Percentiles rank a stretch among this genome's conserved stretches.
phyloP scores from a whole-genome alignment of 179 eudicot species.

The Drosera spatulata region DNA sequence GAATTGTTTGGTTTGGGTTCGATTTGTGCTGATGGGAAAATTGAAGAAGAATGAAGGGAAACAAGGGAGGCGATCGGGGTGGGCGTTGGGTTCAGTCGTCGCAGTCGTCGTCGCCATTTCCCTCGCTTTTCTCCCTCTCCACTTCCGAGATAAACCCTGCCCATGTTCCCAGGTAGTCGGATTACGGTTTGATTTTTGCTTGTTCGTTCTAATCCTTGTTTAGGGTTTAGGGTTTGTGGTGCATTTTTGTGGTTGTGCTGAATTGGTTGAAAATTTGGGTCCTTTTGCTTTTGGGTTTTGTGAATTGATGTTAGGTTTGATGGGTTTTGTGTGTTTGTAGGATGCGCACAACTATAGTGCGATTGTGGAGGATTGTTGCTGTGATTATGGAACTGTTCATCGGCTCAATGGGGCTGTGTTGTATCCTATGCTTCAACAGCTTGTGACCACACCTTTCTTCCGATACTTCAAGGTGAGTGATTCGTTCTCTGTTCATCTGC shows the following conservation, averaged over 20 bases:
- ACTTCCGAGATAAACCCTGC: background rate
- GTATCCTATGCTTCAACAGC: conserved; percentile 62
- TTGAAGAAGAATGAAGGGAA: background rate
- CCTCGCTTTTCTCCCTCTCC: background rate
- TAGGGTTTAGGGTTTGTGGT: background rate
- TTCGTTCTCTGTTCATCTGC: background rate
- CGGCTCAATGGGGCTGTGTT: conserved; percentile 39
- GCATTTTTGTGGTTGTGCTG: background rate
- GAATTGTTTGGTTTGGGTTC: too few species aligned
- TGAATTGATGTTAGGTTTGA: background rate
- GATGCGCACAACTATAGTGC: conserved; percentile 26
- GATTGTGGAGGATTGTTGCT: conserved; percentile 65
- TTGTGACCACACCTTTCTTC: conserved; percentile 55
- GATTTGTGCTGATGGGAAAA: too few species aligned
- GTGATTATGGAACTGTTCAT: conserved; percentile 59
- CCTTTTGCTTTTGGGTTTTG: background rate
- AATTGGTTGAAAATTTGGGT: too few species aligned
- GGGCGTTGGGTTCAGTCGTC: background rate
- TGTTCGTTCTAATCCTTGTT: background rate
- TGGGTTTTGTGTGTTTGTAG: background rate
- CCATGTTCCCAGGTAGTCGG: background rate
- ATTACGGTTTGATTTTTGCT: background rate
- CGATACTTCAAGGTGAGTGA: conserved; percentile 57
- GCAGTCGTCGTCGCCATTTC: background rate
- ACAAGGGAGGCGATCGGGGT: background rate